Evolutionary conservation across 345 rosid genomes (phyloP).

Genomic region (Cardamine chenopodiifolia): DNA sequence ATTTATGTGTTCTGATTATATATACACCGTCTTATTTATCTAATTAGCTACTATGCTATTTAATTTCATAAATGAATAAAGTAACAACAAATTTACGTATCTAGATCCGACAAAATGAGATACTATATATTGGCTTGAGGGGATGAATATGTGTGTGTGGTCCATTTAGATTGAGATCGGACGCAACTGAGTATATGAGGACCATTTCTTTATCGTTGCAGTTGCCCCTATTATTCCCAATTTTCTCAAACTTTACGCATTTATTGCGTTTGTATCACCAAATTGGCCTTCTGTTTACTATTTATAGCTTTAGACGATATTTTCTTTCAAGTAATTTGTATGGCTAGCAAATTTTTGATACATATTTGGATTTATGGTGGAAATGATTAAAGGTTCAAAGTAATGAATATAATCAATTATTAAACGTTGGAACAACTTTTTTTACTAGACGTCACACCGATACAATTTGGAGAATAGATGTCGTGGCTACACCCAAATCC

Average conservation of each 20-base stretch:
- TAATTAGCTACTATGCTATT: not conserved
- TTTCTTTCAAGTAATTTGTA: conserved; percentile 24
- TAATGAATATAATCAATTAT: not conserved
- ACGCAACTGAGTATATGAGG: conserved; percentile 33
- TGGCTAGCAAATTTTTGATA: conserved; percentile 6
- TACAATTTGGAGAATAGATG: not conserved
- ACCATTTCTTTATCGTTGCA: conserved; percentile 30
- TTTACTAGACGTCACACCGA: not conserved
- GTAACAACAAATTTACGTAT: not conserved
- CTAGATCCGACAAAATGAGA: conserved; percentile 17
- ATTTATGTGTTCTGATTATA: conserved; percentile 1
- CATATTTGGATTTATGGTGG: not conserved
- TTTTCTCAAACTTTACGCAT: conserved; percentile 19
- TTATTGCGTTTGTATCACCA: conserved; percentile 19
- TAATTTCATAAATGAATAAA: not conserved
- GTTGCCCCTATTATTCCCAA: not conserved
- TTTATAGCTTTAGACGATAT: conserved; percentile 11
- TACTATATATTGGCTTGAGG: conserved; percentile 29
- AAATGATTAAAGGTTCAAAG: conserved; percentile 19
- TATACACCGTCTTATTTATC: not conserved
- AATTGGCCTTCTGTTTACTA: conserved; percentile 10
- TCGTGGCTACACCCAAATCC: not conserved
- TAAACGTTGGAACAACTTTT: not conserved
- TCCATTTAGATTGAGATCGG: conserved; percentile 25
- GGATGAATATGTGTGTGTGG: conserved; percentile 38